Evolutionary conservation across 306 rosid species (phyloP), one percentile per base, ranked within the genome.

Genomic region (Malus sylvestris): DNA sequence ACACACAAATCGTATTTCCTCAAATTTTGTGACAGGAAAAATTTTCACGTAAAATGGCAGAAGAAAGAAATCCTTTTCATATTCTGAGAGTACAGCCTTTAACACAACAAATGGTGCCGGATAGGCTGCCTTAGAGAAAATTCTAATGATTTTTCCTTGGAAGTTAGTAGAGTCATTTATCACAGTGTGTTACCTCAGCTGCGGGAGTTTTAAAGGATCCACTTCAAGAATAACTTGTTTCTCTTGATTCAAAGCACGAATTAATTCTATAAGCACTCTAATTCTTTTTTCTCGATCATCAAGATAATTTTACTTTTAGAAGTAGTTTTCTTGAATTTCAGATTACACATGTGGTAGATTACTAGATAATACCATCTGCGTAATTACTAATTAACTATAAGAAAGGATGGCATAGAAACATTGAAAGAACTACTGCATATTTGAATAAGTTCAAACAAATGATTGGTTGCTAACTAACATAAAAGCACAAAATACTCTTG

Each of bases 1-100:
- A 81, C 25, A 71, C n/a, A 73, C 75, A 64, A 81, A 71, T 11
- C 55, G 67, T n/a, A 66, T 33, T 4, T 20, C 46, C 44, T 46
- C 59, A 77, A 69, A 64, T 45, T 71, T 33, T 12, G 45, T 40
- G 12, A 40, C 45, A 2, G 12, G 45, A 40, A 40, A 40, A 8
- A 0, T 2, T 40, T 40, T 8, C 45, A 40, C 1, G 45, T 2
- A 40, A 40, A 40, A 40, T 40, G 45, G 45, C 61, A 45, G 20
- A 19, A 38, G 1, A 2, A 71, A 52, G 10, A 19, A 51, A 13
- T 49, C 33, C 65, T 15, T 27, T 67, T 1, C 51, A 14, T 49
- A 23, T 33, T 62, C 49, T 18, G 51, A 16, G 35, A 64, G 10
- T 11, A 22, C n/a, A 44, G 57, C 49, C 49, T 65, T 33, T 20